These are phyloP conservation scores for Botrytis sinoallii DNA, from an alignment of 2,329 filamentous ascomycete species.

Conservation along the genomic window DNA sequence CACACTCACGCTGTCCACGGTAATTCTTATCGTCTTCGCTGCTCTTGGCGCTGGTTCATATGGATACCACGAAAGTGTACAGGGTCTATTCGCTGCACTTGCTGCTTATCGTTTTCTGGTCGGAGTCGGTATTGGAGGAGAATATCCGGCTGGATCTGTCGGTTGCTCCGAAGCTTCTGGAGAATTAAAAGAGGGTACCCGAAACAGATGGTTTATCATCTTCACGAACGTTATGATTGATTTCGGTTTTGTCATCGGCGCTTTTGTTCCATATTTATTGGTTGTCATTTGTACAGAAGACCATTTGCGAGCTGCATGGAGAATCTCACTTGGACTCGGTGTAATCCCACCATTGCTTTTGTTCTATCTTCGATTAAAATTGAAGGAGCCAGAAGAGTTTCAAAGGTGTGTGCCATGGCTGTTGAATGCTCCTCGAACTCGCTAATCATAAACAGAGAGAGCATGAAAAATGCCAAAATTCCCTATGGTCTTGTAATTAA, in stretches of 20 bases:
- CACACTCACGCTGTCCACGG: constrained; percentile 74
- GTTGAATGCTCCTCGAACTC: neutral
- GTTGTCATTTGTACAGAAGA: constrained; percentile 51
- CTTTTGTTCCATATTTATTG: constrained; percentile 70
- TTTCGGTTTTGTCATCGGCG: constrained; percentile 69
- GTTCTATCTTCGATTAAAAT: constrained; percentile 66
- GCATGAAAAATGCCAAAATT: constrained; percentile 44
- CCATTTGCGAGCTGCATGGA: constrained; percentile 75
- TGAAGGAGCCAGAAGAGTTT: constrained; percentile 78
- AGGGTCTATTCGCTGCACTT: constrained; percentile 73
- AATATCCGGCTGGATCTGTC: constrained; percentile 81
- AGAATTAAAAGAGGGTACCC: constrained; percentile 72
- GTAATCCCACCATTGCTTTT: constrained; percentile 73
- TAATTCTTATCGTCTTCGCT: constrained; percentile 83
- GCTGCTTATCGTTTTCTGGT: constrained; percentile 79
- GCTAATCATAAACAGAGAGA: constrained; percentile 31
- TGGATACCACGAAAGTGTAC: constrained; percentile 62
- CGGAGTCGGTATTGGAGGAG: constrained; percentile 67
- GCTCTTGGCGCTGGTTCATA: constrained; percentile 76
- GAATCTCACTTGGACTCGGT: constrained; percentile 74
- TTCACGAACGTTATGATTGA: constrained; percentile 90
- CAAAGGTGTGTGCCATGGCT: constrained; percentile 38
- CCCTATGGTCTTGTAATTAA: constrained; percentile 55
- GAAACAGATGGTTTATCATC: constrained; percentile 89
- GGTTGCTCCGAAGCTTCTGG: constrained; percentile 80